Conservation (phyloP, 2,329 filamentous ascomycete species). For the Fusarium sulawesiense region DNA sequence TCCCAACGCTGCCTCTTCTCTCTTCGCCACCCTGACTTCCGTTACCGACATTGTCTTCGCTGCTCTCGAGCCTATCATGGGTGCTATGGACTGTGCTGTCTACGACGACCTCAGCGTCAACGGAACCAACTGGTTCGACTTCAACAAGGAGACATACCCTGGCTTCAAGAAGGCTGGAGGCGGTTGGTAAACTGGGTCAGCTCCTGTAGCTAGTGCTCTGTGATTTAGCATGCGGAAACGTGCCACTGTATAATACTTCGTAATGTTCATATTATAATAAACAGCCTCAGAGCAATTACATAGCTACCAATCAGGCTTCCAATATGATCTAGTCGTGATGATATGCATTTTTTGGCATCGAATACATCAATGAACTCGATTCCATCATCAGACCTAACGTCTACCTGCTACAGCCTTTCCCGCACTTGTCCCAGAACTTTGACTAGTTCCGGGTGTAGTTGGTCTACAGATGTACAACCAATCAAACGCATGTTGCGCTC, state of each 20-base stretch:
- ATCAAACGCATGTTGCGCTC: conserved; percentile 98
- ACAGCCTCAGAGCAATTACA: background rate
- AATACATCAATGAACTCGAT: background rate
- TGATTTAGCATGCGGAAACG: background rate
- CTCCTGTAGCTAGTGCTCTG: background rate
- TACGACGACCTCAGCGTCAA: conserved; percentile 36
- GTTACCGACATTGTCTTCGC: conserved; percentile 33
- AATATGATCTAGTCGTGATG: no score
- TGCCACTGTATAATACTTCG: conserved; percentile 6
- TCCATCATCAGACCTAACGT: background rate
- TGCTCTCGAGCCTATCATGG: conserved; percentile 37
- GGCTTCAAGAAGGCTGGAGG: conserved; percentile 40
- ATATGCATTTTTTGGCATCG: background rate
- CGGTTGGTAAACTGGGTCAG: conserved; percentile 21
- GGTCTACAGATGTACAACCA: conserved; percentile 77
- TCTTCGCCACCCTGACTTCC: conserved; percentile 49
- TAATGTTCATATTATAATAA: background rate
- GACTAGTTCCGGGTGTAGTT: conserved; percentile 60
- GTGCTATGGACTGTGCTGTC: conserved; percentile 26
- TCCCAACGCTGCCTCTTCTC: conserved; percentile 55
- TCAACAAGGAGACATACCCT: conserved; percentile 34
- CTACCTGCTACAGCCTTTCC: background rate
- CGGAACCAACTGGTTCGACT: conserved; percentile 38
- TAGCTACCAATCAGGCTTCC: no score
- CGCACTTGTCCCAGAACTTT: background rate